Base-by-base conservation (phyloP, 1,284 basidiomycete genomes). In the Ceratobasidium sp. region DNA sequence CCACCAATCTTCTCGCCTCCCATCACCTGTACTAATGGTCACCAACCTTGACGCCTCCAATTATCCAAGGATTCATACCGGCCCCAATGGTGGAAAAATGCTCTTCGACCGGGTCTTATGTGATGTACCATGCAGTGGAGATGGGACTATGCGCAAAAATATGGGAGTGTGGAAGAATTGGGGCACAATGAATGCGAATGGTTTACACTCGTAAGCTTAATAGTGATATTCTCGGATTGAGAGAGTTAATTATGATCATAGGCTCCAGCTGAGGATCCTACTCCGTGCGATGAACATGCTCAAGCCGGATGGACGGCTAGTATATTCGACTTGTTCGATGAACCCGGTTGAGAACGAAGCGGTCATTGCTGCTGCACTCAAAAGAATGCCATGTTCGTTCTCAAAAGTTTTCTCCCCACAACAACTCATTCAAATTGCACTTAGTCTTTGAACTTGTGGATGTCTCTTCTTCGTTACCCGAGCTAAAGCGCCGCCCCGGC, bases 291-390 rank as follows among this genome's bases (percentile, higher is more conserved):
- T 99, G 89, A 87, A 89, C 71, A 85, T 98, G 80, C 86, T 99
- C 50, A 89, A 91, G 73, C 86, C 87, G 2, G 88, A 90, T 22
- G 96, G 96, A 12, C 87, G 93, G 40, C 90, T 99, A 70, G 96
- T 98, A 29, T 99, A 99, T 79, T 99, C 96, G 3, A 99, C 96
- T 0, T 99, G 97, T 78, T 98, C 96, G 0, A 83, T 99, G 75
- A 99, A 99, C 79, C 97, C 96, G 0, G 85, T 96, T 32, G 97
- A 99, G 80, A 98, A 99, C 78, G 97, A 99, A 79, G 94, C 97
- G 7, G 96, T 99, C 70, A 84, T 99, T 34, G 91, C 93, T 1
- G 90, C 92, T 35, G 95, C 92, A 0, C 81, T 98, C 32, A 86
- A 86, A 72, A 80, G 83, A 3, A 86, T 89, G 73, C 83, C 87